Evolutionary conservation across 2,329 filamentous ascomycete species (phyloP).

Genomic region (Clonostachys rosea): DNA sequence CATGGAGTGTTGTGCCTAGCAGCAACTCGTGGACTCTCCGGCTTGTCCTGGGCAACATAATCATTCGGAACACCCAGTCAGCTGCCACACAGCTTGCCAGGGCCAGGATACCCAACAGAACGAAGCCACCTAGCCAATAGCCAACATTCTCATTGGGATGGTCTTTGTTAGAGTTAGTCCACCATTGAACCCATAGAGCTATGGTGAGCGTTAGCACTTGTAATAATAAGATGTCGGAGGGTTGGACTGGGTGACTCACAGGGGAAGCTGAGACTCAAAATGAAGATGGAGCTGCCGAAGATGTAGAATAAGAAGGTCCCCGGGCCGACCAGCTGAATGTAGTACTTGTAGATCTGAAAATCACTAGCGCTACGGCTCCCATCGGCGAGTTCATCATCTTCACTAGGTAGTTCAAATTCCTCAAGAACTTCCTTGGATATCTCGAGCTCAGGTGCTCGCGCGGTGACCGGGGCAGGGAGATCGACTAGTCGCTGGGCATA

Average conservation of each 20-base stretch:
- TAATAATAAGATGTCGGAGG: too few species aligned
- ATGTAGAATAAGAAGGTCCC: slow-evolving; percentile 2
- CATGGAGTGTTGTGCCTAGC: background rate
- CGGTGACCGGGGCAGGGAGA: background rate
- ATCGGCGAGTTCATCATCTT: slow-evolving; percentile 1
- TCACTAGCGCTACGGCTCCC: slow-evolving; percentile 7
- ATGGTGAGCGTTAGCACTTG: too few species aligned
- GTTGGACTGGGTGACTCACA: background rate
- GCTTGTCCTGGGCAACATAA: too few species aligned
- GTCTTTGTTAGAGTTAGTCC: too few species aligned
- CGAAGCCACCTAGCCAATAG: too few species aligned
- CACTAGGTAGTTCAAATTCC: background rate
- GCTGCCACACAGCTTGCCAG: too few species aligned
- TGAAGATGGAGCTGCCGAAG: background rate
- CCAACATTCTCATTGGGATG: too few species aligned
- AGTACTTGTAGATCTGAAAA: slow-evolving; percentile 3
- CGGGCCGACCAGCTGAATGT: slow-evolving; percentile 1
- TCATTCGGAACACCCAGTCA: too few species aligned
- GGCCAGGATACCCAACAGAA: too few species aligned
- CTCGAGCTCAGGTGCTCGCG: background rate
- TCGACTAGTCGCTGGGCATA: background rate
- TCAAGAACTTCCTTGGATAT: background rate
- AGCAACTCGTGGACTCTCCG: too few species aligned
- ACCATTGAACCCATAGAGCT: too few species aligned
- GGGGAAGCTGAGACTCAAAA: background rate